Conservation (phyloP, 1,284 basidiomycete genomes). For the Ustilago curta region DNA sequence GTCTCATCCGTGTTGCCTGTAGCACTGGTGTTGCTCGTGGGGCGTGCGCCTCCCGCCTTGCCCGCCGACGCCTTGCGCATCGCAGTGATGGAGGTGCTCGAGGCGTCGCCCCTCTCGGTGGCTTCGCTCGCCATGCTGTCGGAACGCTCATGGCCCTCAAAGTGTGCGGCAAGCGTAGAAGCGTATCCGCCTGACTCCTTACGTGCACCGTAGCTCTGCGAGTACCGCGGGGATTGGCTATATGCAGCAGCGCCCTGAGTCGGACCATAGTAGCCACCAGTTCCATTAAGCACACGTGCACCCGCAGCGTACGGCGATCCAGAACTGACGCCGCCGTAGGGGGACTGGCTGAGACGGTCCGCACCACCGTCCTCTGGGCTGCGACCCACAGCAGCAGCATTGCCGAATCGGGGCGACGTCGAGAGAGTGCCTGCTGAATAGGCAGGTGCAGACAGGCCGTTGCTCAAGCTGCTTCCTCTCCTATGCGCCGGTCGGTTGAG, state of each 20-base stretch:
- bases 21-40: conserved; percentile 46
- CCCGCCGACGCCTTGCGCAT: conserved; percentile 22
- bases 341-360: conserved; percentile 41
- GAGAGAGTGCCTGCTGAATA: conserved; percentile 46
- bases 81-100: conserved; percentile 12
- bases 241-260: conserved; percentile 38
- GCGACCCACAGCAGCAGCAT: conserved; percentile 17
- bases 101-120: conserved; percentile 43
- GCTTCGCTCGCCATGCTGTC: conserved; percentile 53
- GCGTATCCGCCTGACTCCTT: conserved; percentile 43
- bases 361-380: conserved; percentile 23
- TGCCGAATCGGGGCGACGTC: conserved; percentile 46
- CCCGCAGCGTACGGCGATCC: conserved; percentile 38
- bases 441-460: conserved; percentile 47
- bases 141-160: conserved; percentile 52
- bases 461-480: conserved; percentile 53
- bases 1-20: conserved; percentile 58
- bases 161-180: conserved; percentile 41
- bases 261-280: conserved; percentile 40
- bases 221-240: conserved; percentile 47
- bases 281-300: conserved; percentile 33
- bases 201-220: conserved; percentile 37
- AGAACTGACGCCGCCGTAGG: conserved; percentile 34
- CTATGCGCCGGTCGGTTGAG: conserved; percentile 48
- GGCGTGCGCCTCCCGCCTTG: conserved; percentile 24